Evolutionary conservation across 768 basidiomycete genomes (phyloP).

Genomic region (Termitomyces sp.): DNA sequence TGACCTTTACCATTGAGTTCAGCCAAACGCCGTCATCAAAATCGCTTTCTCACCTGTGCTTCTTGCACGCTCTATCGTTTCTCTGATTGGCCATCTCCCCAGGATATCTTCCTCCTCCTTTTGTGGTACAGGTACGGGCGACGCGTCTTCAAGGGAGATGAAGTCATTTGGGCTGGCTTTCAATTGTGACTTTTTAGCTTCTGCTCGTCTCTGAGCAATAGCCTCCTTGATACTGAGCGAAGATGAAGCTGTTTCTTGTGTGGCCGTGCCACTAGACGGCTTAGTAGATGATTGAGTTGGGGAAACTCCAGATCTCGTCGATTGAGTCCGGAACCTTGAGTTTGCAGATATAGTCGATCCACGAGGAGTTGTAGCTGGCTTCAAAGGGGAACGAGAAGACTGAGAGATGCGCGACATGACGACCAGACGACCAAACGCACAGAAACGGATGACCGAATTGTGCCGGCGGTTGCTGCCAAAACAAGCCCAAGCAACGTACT

Average conservation of each 20-base stretch:
- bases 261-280: conserved; percentile 1
- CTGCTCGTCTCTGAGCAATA: conserved; percentile 75
- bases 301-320: conserved; percentile 17
- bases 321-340: conserved; percentile 19
- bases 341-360: conserved; percentile 11
- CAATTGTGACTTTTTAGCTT: conserved; percentile 61
- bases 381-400: conserved; percentile 24
- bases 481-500: neutral
- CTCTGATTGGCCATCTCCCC: conserved; percentile 64
- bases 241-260: conserved; percentile 6
- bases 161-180: conserved; percentile 30
- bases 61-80: conserved; percentile 74
- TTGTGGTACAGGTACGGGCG: conserved; percentile 29
- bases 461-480: neutral
- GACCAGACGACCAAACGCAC: neutral
- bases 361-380: conserved; percentile 25
- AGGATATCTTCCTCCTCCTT: conserved; percentile 50
- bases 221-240: conserved; percentile 65
- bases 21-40: conserved; percentile 26
- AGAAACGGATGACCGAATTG: neutral
- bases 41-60: conserved; percentile 60
- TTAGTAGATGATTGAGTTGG: conserved; percentile 17
- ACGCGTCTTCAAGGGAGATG: conserved; percentile 45
- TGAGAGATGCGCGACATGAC: conserved; percentile 34
- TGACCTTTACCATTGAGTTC: conserved; percentile 44